These are phyloP conservation scores for Thermomyces lanuginosus DNA, from an alignment of 2,329 filamentous ascomycete species.

Conservation along the genomic window DNA sequence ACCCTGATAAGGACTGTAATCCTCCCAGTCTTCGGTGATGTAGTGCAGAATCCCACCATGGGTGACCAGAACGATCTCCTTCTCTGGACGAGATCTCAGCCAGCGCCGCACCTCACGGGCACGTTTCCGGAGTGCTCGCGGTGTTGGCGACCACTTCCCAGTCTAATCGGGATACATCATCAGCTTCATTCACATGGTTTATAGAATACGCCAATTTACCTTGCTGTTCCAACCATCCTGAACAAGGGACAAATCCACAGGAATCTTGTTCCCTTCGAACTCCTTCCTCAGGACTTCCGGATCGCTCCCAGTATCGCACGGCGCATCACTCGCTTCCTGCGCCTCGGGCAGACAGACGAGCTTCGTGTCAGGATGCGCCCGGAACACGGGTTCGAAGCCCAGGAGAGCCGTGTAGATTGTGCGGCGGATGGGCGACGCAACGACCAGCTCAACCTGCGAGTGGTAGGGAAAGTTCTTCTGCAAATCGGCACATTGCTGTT, in stretches of 20 bases:
- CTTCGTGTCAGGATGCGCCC: constrained; percentile 29
- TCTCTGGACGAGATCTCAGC: constrained; percentile 37
- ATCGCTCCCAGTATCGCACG: constrained; percentile 59
- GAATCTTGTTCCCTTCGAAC: constrained; percentile 37
- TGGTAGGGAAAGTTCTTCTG: constrained; percentile 48
- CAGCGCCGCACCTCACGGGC: constrained; percentile 45
- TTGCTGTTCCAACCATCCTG: constrained; percentile 59
- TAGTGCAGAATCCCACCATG: constrained; percentile 78
- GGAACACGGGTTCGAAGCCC: constrained; percentile 45
- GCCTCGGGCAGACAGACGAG: constrained; percentile 55
- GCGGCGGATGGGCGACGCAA: constrained; percentile 64
- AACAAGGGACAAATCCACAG: constrained; percentile 49
- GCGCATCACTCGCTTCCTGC: constrained; percentile 60
- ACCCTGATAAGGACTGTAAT: constrained; percentile 34
- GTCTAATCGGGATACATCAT: constrained; percentile 9
- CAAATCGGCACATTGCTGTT: constrained; percentile 55
- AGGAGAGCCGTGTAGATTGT: constrained; percentile 64
- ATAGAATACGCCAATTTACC: constrained; percentile 10
- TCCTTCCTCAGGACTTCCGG: constrained; percentile 40
- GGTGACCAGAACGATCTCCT: constrained; percentile 60
- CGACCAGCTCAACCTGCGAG: constrained; percentile 48
- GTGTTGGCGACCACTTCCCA: constrained; percentile 31
- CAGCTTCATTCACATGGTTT: not conserved
- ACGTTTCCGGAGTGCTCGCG: constrained; percentile 40
- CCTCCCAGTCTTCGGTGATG: constrained; percentile 65